Base-by-base conservation (phyloP, 352 stramenopile genomes). In the Globisporangium orthogonon region DNA sequence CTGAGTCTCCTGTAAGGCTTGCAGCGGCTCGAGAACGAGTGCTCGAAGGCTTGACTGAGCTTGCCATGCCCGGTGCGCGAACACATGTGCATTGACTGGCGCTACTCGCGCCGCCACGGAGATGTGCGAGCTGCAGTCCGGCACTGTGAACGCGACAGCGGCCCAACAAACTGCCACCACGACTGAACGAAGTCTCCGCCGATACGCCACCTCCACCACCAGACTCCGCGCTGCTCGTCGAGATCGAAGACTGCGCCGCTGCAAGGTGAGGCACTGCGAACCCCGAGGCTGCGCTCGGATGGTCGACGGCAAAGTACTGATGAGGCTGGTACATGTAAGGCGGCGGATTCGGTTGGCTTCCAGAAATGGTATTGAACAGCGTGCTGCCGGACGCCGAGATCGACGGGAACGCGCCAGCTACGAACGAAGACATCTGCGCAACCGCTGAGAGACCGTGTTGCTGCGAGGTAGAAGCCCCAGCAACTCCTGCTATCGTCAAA, bases 21-120 rank as follows among this genome's bases (percentile, higher is more conserved):
- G 28, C 23, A 18, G 17, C 3, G 1, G 31, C 37, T 15, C 14
- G 48, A 55, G 39, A 6, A 7, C 33, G 48, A 44, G 37, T 29
- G 28, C 46, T 45, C 14, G 39, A 15, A 6, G 49, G 13, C 4
- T 23, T 29, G 17, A 67, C 40, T 45, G 69, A 66, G 30, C 60
- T 72, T 9, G 58, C 39, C n/a, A 58, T 61, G 3, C 23, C 44
- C 18, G 50, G 45, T 40, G 63, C 54, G 15, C 64, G 64, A 23
- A 74, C 76, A 54, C 74, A 81, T 15, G 71, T 72, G 45, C 71
- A 80, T 45, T 65, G 61, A 29, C 41, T 23, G 29, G 40, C 11
- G 13, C 18, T 18, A 30, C 40, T 64, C n/a, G 35, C 18, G 37
- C 14, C 49, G 11, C 11, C 11, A 10, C 44, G 44, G n/a, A 49